Base-by-base conservation (phyloP, 495 filamentous ascomycete genomes). In the Lichina pygmaea region DNA sequence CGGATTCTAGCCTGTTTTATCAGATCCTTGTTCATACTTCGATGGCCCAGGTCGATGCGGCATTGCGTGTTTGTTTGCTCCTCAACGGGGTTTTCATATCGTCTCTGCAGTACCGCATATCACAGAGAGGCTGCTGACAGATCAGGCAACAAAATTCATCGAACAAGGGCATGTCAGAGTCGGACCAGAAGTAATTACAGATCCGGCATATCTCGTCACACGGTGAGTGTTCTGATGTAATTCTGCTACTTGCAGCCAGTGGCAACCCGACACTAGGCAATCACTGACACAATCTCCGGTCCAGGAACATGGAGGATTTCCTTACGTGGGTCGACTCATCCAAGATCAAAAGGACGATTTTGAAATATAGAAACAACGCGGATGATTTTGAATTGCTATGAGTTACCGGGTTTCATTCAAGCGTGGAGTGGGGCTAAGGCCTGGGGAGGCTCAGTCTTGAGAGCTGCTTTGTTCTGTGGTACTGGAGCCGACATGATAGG, bases 111-210 rank as follows among this genome's bases (percentile, higher is more conserved):
- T 4, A 24, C 24, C 24, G 24, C 24, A 24, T 24, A 24, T 24
- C 24, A 24, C 24, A 4, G 24, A 24, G 24, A 6, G 31, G 15
- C 9, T 9, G 30, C 30, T 33, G 44, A 33, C 15, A 33, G 9
- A 12, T 7, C 36, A 65, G 62, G 72, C 86, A 7, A 73, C 74
- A 7, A 84, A 79, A 52, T 78, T 93, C 52, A 77, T 97, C 47
- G 86, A 95, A 60, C 86, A 94, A 52, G 89, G 89, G 2, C 91
- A 97, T 61, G 83, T 97, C 1, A 68, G 89, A 31, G 85, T 95
- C 6, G 91, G 89, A 5, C 78, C 81, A 0, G 86, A 97, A 51
- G 78, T 89, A 17, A 70, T 95, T 17, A 86, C 75, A 12, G 89
- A 97, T 59, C 74, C 86, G 8, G 77, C 77, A 0, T 82, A 72